Percentiles rank a stretch among this genome's conserved stretches.
Conservation (phyloP, 1,139 yeast species). For the Candida sanyaensis region DNA sequence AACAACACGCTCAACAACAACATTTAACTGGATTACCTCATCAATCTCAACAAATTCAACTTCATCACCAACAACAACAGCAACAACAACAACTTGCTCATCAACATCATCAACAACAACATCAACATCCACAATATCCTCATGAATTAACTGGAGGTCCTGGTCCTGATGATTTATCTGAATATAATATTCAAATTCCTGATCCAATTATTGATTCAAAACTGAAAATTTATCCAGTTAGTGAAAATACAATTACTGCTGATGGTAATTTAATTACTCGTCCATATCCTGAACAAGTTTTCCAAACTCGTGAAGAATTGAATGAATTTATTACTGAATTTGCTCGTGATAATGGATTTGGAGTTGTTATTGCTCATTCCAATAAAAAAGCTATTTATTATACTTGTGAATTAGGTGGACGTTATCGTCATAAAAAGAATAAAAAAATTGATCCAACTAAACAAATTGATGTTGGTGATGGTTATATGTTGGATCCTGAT, state of each 20-base stretch:
- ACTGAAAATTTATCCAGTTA: conserved; percentile 48
- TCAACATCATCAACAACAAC: conserved; percentile 20
- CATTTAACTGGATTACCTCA: conserved; percentile 11
- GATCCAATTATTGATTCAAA: conserved; percentile 49
- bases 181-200: conserved; percentile 50
- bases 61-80: conserved; percentile 12
- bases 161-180: conserved; percentile 33
- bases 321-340: conserved; percentile 58
- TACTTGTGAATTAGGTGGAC: conserved; percentile 63
- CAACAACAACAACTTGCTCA: conserved; percentile 16
- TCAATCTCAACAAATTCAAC: conserved; percentile 16
- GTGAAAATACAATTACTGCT: conserved; percentile 48
- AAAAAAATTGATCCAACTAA: conserved; percentile 28
- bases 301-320: conserved; percentile 50
- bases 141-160: conserved; percentile 18
- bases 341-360: conserved; percentile 60
- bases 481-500: conserved; percentile 42
- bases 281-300: conserved; percentile 56
- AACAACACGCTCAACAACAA: conserved; percentile 13
- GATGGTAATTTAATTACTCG: conserved; percentile 56
- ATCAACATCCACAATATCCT: conserved; percentile 20
- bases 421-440: conserved; percentile 55
- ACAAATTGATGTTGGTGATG: conserved; percentile 34
- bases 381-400: conserved; percentile 61
- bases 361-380: conserved; percentile 61